Conservation (phyloP, 345 rosid genomes). For the Conringia planisiliqua region DNA sequence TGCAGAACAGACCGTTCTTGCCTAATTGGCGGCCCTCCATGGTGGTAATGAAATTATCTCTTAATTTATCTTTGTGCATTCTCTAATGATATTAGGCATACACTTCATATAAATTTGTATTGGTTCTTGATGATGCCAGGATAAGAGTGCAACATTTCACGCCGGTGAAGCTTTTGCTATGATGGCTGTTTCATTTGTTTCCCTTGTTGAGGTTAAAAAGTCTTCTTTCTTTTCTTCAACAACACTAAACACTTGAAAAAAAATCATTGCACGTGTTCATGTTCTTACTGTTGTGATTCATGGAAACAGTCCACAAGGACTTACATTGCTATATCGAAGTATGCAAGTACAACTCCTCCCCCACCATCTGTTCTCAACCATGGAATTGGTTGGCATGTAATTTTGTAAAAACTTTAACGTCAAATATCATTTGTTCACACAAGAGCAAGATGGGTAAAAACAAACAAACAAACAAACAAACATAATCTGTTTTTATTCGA, state of each 20-base stretch:
- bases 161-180: slow-evolving; percentile 97
- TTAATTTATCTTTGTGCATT: neutral
- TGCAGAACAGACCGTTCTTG: slow-evolving; percentile 93
- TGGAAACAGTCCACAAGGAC: slow-evolving; percentile 79
- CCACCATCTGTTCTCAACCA: slow-evolving; percentile 96
- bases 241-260: neutral
- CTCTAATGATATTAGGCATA: neutral
- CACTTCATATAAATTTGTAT: neutral
- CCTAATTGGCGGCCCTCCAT: slow-evolving; percentile 77
- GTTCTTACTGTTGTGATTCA: slow-evolving; percentile 20
- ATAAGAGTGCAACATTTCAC: slow-evolving; percentile 84
- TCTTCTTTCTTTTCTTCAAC: neutral
- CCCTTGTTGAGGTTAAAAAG: slow-evolving; percentile 72
- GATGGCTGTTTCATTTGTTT: slow-evolving; percentile 91
- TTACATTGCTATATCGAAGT: slow-evolving; percentile 79
- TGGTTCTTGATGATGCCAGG: slow-evolving; percentile 41
- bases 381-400: slow-evolving; percentile 99
- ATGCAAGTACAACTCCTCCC: slow-evolving; percentile 87
- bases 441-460: slow-evolving; percentile 66
- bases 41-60: slow-evolving; percentile 63
- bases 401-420: neutral
- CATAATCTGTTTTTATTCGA: neutral
- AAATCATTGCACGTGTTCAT: neutral
- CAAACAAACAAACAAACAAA: neutral
- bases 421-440: slow-evolving; percentile 33